Conservation (phyloP, 2,329 filamentous ascomycete genomes). For the Blastomyces percursus region DNA sequence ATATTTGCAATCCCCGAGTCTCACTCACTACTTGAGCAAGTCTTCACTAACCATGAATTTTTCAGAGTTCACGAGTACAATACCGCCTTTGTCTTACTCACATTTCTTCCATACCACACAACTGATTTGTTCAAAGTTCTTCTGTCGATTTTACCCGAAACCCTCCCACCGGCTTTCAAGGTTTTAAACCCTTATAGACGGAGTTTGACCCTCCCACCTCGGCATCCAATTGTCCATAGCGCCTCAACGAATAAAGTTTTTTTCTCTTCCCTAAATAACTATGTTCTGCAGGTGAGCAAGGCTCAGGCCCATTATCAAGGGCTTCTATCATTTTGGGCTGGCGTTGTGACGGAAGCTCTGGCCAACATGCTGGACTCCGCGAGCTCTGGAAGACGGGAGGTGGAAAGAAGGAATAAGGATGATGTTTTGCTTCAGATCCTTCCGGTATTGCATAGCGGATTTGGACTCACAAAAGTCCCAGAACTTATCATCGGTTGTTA, state of each 20-base stretch:
- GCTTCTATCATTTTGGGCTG: slow-evolving; percentile 81
- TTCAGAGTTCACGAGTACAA: slow-evolving; percentile 82
- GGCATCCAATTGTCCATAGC: slow-evolving; percentile 72
- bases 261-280: slow-evolving; percentile 63
- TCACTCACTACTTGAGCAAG: background rate
- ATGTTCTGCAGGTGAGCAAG: slow-evolving; percentile 64
- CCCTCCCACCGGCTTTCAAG: slow-evolving; percentile 62
- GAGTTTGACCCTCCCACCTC: slow-evolving; percentile 62
- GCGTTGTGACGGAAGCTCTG: slow-evolving; percentile 73
- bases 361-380: slow-evolving; percentile 69
- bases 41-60: slow-evolving; percentile 2
- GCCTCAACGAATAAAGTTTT: slow-evolving; percentile 69
- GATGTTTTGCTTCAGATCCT: slow-evolving; percentile 57
- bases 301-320: slow-evolving; percentile 63
- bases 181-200: slow-evolving; percentile 81
- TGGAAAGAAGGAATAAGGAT: slow-evolving; percentile 73
- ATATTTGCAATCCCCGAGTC: slow-evolving; percentile 20
- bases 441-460: slow-evolving; percentile 63
- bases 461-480: slow-evolving; percentile 62
- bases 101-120: slow-evolving; percentile 87
- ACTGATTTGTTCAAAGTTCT: slow-evolving; percentile 76
- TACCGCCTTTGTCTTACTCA: slow-evolving; percentile 62
- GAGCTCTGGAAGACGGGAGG: slow-evolving; percentile 61
- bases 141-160: slow-evolving; percentile 69
- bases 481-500: slow-evolving; percentile 80